Conservation (phyloP, 1,139 yeast species). For the Suhomyces panamericanus region DNA sequence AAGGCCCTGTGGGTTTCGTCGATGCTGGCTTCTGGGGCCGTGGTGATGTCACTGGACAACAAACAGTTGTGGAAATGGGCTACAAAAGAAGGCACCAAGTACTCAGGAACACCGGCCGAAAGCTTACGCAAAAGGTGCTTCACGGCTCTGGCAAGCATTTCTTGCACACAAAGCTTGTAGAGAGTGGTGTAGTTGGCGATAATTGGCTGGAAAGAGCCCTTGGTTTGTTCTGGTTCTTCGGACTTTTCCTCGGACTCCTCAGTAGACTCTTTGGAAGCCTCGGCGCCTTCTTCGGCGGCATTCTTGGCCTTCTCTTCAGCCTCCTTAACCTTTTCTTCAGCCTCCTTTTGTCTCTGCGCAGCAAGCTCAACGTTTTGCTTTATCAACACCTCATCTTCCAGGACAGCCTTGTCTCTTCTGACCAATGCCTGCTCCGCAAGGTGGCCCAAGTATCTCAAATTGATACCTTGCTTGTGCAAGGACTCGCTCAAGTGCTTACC, state of each 20-base stretch:
- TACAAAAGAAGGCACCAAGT: conserved; percentile 58
- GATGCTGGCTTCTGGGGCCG: conserved; percentile 43
- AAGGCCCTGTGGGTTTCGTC: conserved; percentile 46
- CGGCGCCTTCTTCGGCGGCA: conserved; percentile 20
- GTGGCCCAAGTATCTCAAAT: conserved; percentile 81
- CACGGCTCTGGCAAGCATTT: conserved; percentile 74
- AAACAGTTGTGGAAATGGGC: conserved; percentile 75
- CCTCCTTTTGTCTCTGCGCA: conserved; percentile 25
- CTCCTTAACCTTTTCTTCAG: conserved; percentile 31
- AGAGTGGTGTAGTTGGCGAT: conserved; percentile 49
- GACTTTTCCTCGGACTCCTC: conserved; percentile 31
- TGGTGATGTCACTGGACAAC: conserved; percentile 51
- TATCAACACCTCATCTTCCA: conserved; percentile 23
- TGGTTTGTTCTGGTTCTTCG: conserved; percentile 30
- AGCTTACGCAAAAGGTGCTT: conserved; percentile 69
- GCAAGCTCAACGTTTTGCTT: conserved; percentile 27
- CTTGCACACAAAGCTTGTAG: conserved; percentile 54
- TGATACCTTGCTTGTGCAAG: conserved; percentile 82
- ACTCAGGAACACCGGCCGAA: conserved; percentile 50
- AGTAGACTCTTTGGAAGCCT: conserved; percentile 30
- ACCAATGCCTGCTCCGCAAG: conserved; percentile 40
- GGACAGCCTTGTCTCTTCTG: conserved; percentile 27
- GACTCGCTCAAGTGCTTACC: conserved; percentile 70
- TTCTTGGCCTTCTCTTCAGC: conserved; percentile 26
- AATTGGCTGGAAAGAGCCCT: conserved; percentile 45